Conservation (phyloP, 192 early-diverging fungal genomes). For the Gigaspora rosea region DNA sequence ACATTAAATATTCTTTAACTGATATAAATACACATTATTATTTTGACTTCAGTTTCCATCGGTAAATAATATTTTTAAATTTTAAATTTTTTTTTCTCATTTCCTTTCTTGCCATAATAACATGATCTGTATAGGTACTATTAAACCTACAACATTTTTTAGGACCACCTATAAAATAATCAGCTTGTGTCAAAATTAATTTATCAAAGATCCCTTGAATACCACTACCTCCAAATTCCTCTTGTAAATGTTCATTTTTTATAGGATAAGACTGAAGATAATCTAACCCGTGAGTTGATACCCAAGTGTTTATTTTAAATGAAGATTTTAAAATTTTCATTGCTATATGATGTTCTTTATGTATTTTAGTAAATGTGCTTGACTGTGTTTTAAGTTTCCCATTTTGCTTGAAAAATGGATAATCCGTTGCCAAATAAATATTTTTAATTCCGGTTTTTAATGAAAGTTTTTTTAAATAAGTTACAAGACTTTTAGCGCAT, state of each 20-base stretch:
- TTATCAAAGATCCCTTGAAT: background rate
- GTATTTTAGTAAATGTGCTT: background rate
- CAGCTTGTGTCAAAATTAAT: background rate
- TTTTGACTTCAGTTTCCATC: too few species aligned
- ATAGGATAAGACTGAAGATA: background rate
- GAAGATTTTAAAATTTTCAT: constrained; percentile 27
- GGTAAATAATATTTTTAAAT: too few species aligned
- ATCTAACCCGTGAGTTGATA: background rate
- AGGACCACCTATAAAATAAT: background rate
- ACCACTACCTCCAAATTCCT: background rate
- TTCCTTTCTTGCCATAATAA: too few species aligned
- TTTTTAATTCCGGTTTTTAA: constrained; percentile 10
- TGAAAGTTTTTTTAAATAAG: constrained; percentile 11
- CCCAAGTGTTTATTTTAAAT: background rate
- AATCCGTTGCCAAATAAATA: constrained; percentile 41
- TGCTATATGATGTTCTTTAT: constrained; percentile 37
- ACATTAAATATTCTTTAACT: too few species aligned
- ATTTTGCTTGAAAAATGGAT: constrained; percentile 32
- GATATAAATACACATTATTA: too few species aligned
- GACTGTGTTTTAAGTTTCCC: constrained; percentile 35
- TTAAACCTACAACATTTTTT: too few species aligned
- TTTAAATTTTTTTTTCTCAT: too few species aligned
- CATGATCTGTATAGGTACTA: too few species aligned
- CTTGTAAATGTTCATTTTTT: background rate
- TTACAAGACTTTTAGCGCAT: constrained; percentile 33